phyloP scores from a whole-genome alignment of 768 basidiomycete genomes.

The Agrocybe praecox region DNA sequence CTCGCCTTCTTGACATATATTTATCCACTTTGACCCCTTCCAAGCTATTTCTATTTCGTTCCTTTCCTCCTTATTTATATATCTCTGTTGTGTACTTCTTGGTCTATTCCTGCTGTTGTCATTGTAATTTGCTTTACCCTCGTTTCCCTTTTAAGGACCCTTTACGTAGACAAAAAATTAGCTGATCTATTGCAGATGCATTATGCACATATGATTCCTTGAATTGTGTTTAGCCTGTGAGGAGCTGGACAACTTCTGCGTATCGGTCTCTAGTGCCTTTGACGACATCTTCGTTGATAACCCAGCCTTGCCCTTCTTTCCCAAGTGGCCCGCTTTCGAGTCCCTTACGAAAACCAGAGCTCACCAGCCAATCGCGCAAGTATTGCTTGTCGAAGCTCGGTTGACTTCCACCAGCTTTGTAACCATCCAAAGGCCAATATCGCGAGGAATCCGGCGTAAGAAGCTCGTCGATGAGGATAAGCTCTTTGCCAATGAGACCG shows the following conservation, averaged over 20 bases:
- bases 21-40: constrained; percentile 12
- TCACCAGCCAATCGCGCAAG: constrained; percentile 85
- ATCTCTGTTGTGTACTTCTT: not conserved
- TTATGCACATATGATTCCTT: no score
- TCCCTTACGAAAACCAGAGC: constrained; percentile 73
- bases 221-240: constrained; percentile 34
- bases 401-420: constrained; percentile 75
- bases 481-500: constrained; percentile 64
- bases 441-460: constrained; percentile 97
- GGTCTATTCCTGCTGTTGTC: not conserved
- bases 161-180: no score
- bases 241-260: constrained; percentile 67
- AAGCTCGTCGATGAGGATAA: constrained; percentile 95
- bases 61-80: not conserved
- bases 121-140: not conserved
- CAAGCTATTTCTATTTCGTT: not conserved
- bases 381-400: constrained; percentile 98
- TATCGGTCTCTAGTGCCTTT: constrained; percentile 80
- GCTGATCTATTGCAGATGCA: no score
- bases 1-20: constrained; percentile 10
- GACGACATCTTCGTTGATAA: constrained; percentile 75
- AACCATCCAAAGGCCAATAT: constrained; percentile 87
- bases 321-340: constrained; percentile 75
- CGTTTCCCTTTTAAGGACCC: no score
- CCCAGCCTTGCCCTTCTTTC: constrained; percentile 73